Conservation (phyloP, 352 stramenopile genomes). For the Globisporangium nagaii region DNA sequence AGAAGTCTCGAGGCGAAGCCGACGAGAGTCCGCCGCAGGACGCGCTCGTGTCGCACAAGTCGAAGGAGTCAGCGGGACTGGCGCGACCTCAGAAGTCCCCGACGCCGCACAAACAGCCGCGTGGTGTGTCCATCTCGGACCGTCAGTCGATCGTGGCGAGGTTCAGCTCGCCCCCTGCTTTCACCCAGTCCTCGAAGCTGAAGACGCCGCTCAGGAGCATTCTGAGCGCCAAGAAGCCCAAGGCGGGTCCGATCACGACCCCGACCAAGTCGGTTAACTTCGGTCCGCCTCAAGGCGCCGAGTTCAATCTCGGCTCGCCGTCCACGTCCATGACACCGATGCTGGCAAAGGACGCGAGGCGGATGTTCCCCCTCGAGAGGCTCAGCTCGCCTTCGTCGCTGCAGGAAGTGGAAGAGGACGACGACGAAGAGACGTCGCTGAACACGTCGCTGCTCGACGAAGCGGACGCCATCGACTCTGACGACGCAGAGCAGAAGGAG, state of each 20-base stretch:
- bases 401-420: constrained; percentile 30
- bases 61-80: constrained; percentile 7
- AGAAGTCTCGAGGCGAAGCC: constrained; percentile 8
- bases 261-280: constrained; percentile 84
- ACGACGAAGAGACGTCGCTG: constrained; percentile 76
- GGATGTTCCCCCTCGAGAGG: constrained; percentile 63
- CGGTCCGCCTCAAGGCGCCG: constrained; percentile 63
- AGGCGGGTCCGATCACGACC: constrained; percentile 33
- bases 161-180: constrained; percentile 9
- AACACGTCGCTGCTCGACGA: constrained; percentile 84
- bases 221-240: constrained; percentile 65
- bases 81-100: constrained; percentile 13
- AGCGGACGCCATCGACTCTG: constrained; percentile 46
- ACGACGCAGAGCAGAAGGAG: constrained; percentile 28
- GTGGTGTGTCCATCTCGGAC: background rate
- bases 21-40: constrained; percentile 10
- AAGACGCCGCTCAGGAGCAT: constrained; percentile 70
- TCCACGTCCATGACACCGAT: constrained; percentile 87
- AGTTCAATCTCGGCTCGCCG: constrained; percentile 76
- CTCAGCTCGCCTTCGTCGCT: constrained; percentile 10
- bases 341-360: constrained; percentile 43
- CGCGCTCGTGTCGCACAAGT: constrained; percentile 6
- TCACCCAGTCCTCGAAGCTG: constrained; percentile 7
- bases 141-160: constrained; percentile 7
- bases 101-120: constrained; percentile 9